Conservation (phyloP, 129 eudicot genomes). For the Flaveria robusta region DNA sequence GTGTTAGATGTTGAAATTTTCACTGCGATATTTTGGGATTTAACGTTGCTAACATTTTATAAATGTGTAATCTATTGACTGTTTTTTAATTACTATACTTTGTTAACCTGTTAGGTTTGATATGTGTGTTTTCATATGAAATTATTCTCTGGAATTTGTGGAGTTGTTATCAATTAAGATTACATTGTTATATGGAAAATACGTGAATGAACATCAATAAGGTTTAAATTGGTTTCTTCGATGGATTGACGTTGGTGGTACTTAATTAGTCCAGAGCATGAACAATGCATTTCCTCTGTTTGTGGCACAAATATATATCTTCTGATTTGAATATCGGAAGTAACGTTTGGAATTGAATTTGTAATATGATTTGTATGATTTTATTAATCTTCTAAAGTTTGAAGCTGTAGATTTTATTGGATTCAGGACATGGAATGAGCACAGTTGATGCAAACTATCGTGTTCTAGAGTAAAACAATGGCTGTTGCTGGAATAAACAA, state of each 20-base stretch:
- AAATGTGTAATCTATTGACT: neutral
- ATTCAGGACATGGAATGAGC: slow-evolving; percentile 21
- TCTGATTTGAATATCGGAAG: neutral
- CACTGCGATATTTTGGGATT: neutral
- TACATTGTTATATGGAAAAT: neutral
- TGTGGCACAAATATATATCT: neutral
- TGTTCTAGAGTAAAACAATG: slow-evolving; percentile 41
- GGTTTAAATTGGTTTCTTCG: neutral
- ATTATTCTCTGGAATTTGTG: slow-evolving; percentile 9
- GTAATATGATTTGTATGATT: neutral
- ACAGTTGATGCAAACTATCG: slow-evolving; percentile 21
- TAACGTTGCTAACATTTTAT: slow-evolving; percentile 7
- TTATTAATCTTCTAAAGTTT: neutral
- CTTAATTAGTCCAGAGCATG: slow-evolving; percentile 4
- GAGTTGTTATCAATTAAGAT: slow-evolving; percentile 1
- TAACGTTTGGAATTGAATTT: neutral
- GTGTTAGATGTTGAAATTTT: neutral
- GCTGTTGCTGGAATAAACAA: slow-evolving; percentile 71
- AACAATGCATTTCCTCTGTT: neutral
- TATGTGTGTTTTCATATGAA: neutral
- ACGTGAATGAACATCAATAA: neutral
- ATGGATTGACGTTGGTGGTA: neutral
- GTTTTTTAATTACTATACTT: neutral
- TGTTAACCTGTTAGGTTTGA: neutral
- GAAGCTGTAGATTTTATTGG: neutral